These are phyloP conservation scores for Stygiomarasmius scandens DNA, from an alignment of 1,284 basidiomycete species.

Conservation along the genomic window DNA sequence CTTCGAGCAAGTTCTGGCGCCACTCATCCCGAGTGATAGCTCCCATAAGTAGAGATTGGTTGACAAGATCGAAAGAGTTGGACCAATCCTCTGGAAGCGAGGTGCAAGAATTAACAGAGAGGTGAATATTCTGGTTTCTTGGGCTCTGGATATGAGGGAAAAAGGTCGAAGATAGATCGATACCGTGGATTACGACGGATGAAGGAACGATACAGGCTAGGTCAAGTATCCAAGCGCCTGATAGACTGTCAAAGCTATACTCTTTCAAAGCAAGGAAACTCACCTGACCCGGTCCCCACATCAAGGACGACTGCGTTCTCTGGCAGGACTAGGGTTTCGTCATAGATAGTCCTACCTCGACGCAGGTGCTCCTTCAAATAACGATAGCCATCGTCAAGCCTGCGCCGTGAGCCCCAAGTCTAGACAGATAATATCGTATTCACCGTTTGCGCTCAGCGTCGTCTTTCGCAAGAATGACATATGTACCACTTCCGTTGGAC, in stretches of 20 bases:
- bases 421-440: too few species aligned
- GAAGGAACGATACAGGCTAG: not conserved
- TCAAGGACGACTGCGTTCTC: not conserved
- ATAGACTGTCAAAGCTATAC: not conserved
- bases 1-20: conserved; percentile 18
- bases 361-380: too few species aligned
- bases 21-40: conserved; percentile 22
- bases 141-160: not conserved
- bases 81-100: not conserved
- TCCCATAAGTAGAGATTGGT: conserved; percentile 23
- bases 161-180: not conserved
- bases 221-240: conserved; percentile 5
- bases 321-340: too few species aligned
- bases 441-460: too few species aligned
- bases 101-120: not conserved
- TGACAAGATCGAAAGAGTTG: conserved; percentile 1
- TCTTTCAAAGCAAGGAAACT: too few species aligned
- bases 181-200: not conserved
- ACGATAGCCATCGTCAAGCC: too few species aligned
- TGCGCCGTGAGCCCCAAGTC: too few species aligned
- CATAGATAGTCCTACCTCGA: too few species aligned
- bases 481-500: too few species aligned
- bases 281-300: not conserved
- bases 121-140: not conserved
- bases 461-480: too few species aligned